These are phyloP conservation scores for Chaetothyriales sp. DNA, from an alignment of 2,329 filamentous ascomycete species.

Conservation along the genomic window DNA sequence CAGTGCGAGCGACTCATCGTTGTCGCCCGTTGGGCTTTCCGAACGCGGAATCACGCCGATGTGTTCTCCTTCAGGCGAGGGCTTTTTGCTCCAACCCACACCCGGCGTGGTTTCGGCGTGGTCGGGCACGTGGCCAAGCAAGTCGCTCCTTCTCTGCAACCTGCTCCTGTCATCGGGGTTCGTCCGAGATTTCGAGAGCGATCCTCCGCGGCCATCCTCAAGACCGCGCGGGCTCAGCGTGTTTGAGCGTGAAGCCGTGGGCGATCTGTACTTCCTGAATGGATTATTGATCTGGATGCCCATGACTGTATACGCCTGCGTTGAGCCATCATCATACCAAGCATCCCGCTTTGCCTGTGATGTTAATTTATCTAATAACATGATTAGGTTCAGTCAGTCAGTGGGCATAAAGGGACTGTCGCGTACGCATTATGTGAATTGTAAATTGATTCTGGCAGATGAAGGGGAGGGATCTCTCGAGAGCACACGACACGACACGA, in stretches of 20 bases:
- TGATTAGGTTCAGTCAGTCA: background rate
- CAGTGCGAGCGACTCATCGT: background rate
- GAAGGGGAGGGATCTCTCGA: background rate
- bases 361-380: conserved; percentile 13
- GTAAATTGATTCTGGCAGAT: background rate
- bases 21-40: conserved; percentile 6
- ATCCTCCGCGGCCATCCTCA: conserved; percentile 3
- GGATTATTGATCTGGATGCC: conserved; percentile 5
- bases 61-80: conserved; percentile 5
- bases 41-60: conserved; percentile 7
- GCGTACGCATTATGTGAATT: background rate
- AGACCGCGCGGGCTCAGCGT: conserved; percentile 5
- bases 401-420: background rate
- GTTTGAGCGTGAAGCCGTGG: conserved; percentile 3
- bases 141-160: conserved; percentile 2
- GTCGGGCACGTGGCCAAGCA: background rate
- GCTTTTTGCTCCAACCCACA: conserved; percentile 2
- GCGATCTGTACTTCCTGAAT: conserved; percentile 11
- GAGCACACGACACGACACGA: background rate
- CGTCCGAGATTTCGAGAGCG: conserved; percentile 1
- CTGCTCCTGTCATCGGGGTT: conserved; percentile 7
- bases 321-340: conserved; percentile 13
- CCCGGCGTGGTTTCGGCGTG: conserved; percentile 9
- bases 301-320: conserved; percentile 5
- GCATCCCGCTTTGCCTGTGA: conserved; percentile 14